Percentiles rank a stretch among this genome's conserved stretches.
Evolutionary conservation across 805 yeast genomes (phyloP).

Genomic region (Saturnispora saitoi): DNA sequence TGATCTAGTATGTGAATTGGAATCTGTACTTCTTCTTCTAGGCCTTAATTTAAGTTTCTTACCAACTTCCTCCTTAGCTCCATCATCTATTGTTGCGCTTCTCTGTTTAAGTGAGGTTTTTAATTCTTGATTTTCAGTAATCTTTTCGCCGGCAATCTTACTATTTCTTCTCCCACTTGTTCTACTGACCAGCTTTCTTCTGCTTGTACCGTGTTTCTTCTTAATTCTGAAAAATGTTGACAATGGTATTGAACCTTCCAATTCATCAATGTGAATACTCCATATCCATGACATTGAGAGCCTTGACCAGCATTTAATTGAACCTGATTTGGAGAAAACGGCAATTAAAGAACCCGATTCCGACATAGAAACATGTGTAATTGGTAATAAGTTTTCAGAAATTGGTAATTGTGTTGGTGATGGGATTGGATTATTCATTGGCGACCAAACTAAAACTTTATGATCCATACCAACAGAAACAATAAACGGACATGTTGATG

Average conservation of each 20-base stretch:
- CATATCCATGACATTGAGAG: slow-evolving; percentile 47
- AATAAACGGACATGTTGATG: slow-evolving; percentile 56
- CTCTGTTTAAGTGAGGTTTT: background rate
- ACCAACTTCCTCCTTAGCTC: background rate
- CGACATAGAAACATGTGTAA: slow-evolving; percentile 48
- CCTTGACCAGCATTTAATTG: slow-evolving; percentile 55
- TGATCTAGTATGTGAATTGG: slow-evolving; percentile 14
- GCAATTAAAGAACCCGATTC: slow-evolving; percentile 52
- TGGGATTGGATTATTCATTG: slow-evolving; percentile 41
- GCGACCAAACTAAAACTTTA: slow-evolving; percentile 66
- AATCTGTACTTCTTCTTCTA: background rate
- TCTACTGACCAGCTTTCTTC: slow-evolving; percentile 22
- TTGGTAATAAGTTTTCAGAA: slow-evolving; percentile 48
- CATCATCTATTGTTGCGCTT: background rate
- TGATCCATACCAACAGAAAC: slow-evolving; percentile 71
- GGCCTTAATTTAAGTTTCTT: background rate
- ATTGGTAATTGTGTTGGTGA: slow-evolving; percentile 37
- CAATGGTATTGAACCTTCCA: slow-evolving; percentile 33
- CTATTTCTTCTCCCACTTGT: slow-evolving; percentile 9
- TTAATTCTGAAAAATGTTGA: slow-evolving; percentile 54
- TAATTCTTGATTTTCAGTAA: background rate
- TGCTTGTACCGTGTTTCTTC: slow-evolving; percentile 34
- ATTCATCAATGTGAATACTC: slow-evolving; percentile 37
- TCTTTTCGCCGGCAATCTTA: slow-evolving; percentile 4
- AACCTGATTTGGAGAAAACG: slow-evolving; percentile 43